A percentile compares a stretch with the other conserved stretches of the same genome.
Evolutionary conservation across 2,329 filamentous ascomycete species (phyloP).

Genomic region (Cordyceps cateniannulata): DNA sequence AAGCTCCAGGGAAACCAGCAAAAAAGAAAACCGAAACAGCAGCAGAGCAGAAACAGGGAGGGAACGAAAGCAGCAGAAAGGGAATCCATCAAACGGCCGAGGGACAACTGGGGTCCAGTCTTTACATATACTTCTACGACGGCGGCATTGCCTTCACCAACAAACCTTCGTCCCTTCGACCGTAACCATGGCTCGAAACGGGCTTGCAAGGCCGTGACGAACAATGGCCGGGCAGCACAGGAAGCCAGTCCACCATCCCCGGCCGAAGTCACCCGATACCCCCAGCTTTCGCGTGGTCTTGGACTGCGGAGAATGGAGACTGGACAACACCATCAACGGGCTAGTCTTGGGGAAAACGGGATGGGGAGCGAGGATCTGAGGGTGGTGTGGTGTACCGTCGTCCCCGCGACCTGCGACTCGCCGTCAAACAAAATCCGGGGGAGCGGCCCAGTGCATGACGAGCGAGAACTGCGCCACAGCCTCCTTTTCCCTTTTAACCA

Average conservation of each 20-base stretch:
- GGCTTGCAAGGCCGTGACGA: neutral
- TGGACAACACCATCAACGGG: neutral
- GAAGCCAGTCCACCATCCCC: neutral
- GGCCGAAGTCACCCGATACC: constrained; percentile 12
- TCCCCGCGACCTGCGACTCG: neutral
- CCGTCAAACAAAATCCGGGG: constrained; percentile 1
- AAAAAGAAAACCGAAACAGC: neutral
- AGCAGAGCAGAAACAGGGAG: neutral
- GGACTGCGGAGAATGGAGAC: constrained; percentile 6
- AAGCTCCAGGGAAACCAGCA: neutral
- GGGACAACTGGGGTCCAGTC: neutral
- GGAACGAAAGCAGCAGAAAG: neutral
- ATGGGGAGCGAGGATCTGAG: neutral
- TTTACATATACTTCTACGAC: constrained; percentile 3
- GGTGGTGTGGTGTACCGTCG: neutral
- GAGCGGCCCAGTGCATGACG: neutral
- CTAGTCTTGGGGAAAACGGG: constrained; percentile 5
- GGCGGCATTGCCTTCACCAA: neutral
- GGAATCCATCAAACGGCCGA: neutral
- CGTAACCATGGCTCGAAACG: neutral
- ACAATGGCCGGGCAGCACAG: constrained; percentile 8
- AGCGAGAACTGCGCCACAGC: neutral
- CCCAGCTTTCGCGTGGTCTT: neutral
- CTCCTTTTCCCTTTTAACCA: neutral
- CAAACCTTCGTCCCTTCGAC: neutral